Evolutionary conservation across 202 grass and related monocot species (phyloP), one percentile per base, ranked within the genome.

Genomic region (Brachypodium distachyon): DNA sequence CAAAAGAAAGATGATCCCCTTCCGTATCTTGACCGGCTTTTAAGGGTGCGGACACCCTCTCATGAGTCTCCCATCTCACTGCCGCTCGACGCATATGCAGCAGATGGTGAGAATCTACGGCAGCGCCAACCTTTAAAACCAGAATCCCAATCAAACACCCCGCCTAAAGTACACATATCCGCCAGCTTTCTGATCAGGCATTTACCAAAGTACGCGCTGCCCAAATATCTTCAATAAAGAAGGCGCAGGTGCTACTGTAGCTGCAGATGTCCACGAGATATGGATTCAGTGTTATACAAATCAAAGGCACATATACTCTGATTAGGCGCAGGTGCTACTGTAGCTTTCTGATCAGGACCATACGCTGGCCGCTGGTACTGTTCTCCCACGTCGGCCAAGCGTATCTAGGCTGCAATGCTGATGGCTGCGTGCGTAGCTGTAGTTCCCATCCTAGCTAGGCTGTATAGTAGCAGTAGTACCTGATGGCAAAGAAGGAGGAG

Each of bases 21-120:
- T 9, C 74, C 80, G 85, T 83, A 79, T 79, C 80, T 83, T 78
- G 79, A 78, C 79, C 58, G 22, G 9, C 73, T 77, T 87, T 82
- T 49, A 2, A 43, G 22, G 51, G 49, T 34, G 50, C 66, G 2
- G 31, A 46, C 67, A 21, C 34, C 5, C 9, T 41, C 37, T 2
- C 21, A 67, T 27, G n/a, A n/a, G n/a, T n/a, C n/a, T 19, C 63
- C 42, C 63, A 5, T 46, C 77, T 6, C 55, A 13, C 6, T 7
- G 23, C 39, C 12, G 40, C 28, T 48, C 43, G 23, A 83, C 6
- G 26, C 62, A 27, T 27, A 1, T 2, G 3, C 13, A 34, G 54
- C 72, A 83, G 80, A 67, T 52, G 33, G 79, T 18, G 32, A 73
- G 79, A 52, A 82, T 72, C 57, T 38, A 13, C 52, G 16, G 43